Evolutionary conservation across 192 early-diverging fungal species (phyloP).

Genomic region (Rhizophlyctis rosea): DNA sequence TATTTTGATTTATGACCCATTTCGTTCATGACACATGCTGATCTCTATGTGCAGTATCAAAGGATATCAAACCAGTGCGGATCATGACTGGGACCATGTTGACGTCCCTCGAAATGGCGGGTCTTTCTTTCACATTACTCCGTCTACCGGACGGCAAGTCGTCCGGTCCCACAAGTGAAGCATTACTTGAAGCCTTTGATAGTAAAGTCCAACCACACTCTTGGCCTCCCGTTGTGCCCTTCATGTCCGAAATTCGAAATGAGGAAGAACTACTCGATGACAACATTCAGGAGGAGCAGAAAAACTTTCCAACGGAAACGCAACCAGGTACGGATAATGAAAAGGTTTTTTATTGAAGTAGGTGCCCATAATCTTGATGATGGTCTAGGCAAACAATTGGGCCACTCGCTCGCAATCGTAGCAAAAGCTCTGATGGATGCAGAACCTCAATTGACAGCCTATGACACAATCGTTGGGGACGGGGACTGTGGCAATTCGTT

Average conservation of each 20-base stretch:
- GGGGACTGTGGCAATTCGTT: conserved; percentile 81
- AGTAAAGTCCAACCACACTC: conserved; percentile 53
- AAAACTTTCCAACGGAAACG: not conserved
- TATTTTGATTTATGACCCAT: not conserved
- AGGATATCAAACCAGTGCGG: conserved; percentile 46
- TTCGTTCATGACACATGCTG: not conserved
- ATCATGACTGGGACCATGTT: conserved; percentile 71
- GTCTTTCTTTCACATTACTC: conserved; percentile 67
- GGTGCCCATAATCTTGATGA: not conserved
- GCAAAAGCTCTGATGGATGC: conserved; percentile 44
- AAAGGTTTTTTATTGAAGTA: not conserved
- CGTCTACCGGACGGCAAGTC: conserved; percentile 56
- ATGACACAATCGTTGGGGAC: conserved; percentile 76
- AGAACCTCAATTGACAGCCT: conserved; percentile 64
- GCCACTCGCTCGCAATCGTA: too few species aligned
- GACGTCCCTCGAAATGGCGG: conserved; percentile 81
- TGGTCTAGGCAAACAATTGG: too few species aligned
- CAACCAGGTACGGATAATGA: not conserved
- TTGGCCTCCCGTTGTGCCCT: conserved; percentile 46
- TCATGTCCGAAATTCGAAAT: too few species aligned
- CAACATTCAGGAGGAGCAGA: conserved; percentile 1
- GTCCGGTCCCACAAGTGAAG: too few species aligned
- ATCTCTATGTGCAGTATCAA: conserved; percentile 15
- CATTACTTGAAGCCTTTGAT: conserved; percentile 55
- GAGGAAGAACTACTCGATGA: conserved; percentile 1